phyloP scores from a whole-genome alignment of 192 early-diverging fungal genomes.

The Linnemannia hyalina region DNA sequence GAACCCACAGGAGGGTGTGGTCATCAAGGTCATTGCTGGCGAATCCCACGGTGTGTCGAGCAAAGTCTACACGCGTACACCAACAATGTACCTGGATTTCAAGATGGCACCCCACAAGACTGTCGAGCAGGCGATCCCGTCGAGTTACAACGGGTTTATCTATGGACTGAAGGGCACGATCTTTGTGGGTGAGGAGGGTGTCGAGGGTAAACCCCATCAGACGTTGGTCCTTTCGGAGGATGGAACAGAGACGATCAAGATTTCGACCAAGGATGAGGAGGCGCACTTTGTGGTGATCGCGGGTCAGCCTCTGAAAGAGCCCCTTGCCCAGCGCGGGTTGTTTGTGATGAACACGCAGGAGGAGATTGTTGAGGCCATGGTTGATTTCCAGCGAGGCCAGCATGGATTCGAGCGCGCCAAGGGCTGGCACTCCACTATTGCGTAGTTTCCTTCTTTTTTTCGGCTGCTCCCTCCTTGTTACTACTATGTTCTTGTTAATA shows the following conservation, averaged over 20 bases:
- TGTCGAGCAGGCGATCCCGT: constrained; percentile 34
- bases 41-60: constrained; percentile 30
- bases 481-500: too few species aligned
- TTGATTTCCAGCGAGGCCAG: constrained; percentile 68
- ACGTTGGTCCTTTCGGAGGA: constrained; percentile 35
- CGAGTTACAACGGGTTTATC: constrained; percentile 41
- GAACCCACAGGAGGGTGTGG: constrained; percentile 5
- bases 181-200: constrained; percentile 26
- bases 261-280: constrained; percentile 33
- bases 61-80: constrained; percentile 24
- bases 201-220: constrained; percentile 13
- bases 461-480: too few species aligned
- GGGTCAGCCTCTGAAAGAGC: constrained; percentile 64
- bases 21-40: constrained; percentile 48
- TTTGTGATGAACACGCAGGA: constrained; percentile 75
- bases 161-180: constrained; percentile 33
- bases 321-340: constrained; percentile 68
- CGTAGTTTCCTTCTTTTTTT: neutral
- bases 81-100: constrained; percentile 50
- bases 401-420: constrained; percentile 77
- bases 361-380: constrained; percentile 66
- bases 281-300: constrained; percentile 49
- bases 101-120: constrained; percentile 24
- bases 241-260: constrained; percentile 28
- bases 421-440: constrained; percentile 54